Evolutionary conservation across 208 protist species (phyloP), one percentile per base, ranked within the genome.

Genomic region (Strigomonas culicis): DNA sequence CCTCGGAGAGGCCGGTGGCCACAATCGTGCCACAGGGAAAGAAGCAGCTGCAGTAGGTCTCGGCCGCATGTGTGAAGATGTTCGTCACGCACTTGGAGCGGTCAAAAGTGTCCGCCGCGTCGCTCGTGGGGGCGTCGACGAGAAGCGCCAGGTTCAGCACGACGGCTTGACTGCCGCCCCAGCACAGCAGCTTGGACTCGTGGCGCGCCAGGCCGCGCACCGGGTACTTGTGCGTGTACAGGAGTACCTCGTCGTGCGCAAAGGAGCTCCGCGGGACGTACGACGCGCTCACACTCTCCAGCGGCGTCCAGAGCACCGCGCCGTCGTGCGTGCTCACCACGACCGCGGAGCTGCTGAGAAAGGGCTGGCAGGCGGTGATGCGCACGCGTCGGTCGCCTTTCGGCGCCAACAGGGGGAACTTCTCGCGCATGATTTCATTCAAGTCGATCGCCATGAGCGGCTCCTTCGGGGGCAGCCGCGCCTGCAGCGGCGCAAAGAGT

Each of bases 1-100:
- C 89, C 19, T 95, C 83, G 0, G 89, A 90, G 6, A 87, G 74
- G 8, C 89, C 89, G 7, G 89, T 88, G 52, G 80, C 75, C 15
- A 86, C 75, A 36, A 90, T 74, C 19, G 75, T 84, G 22, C 86
- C 85, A 59, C 79, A 91, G 1, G 89, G 80, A 61, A 90, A 89
- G 28, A 92, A 78, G 60, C 80, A 89, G 60, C 81, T 75, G 2
- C 81, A 80, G 47, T 79, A 80, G n/a, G 91, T 79, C 27, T 92
- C 86, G 4, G 79, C 71, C 10, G 60, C 67, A 65, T 92, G 85
- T 17, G 63, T 59, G 60, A 95, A 84, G 31, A 75, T 66, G 67
- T 83, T 77, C 17, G 70, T 63, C 7, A 82, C 70, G 28, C 47
- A 66, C 27, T 71, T 61, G 10, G 65, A 34, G 4, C 34, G 17